Conservation (phyloP, 2,329 filamentous ascomycete species). For the Botrytis paeoniae region DNA sequence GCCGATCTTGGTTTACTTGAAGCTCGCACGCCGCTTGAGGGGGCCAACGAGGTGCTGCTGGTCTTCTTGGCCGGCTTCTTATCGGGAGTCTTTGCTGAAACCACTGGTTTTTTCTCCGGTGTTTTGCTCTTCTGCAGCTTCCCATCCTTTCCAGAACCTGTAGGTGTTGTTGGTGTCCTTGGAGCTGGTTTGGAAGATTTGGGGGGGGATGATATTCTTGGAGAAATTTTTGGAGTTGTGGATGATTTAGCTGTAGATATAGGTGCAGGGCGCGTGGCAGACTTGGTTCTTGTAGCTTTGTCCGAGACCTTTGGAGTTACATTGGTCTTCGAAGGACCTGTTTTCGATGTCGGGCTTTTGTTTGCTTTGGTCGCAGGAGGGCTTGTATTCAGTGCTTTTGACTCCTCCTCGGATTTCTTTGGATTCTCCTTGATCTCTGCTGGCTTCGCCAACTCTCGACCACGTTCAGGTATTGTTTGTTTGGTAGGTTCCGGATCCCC, state of each 20-base stretch:
- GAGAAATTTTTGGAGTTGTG: conserved; percentile 4
- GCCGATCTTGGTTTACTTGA: conserved; percentile 29
- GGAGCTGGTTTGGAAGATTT: conserved; percentile 25
- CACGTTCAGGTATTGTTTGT: conserved; percentile 19
- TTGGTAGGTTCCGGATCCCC: conserved; percentile 20
- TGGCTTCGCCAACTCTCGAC: conserved; percentile 15
- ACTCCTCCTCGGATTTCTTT: conserved; percentile 13
- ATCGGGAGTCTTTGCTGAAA: conserved; percentile 34
- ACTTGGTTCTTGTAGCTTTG: conserved; percentile 11
- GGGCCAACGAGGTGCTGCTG: conserved; percentile 25
- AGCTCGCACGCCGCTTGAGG: conserved; percentile 27
- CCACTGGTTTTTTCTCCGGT: conserved; percentile 28
- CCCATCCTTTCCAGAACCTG: neutral
- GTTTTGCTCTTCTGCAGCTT: conserved; percentile 24
- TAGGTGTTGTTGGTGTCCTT: conserved; percentile 18
- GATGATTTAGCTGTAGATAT: conserved; percentile 16
- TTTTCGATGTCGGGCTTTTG: conserved; percentile 8
- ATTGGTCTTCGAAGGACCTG: conserved; percentile 2
- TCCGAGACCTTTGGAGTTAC: neutral
- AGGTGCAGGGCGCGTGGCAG: conserved; percentile 7
- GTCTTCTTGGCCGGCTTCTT: conserved; percentile 26
- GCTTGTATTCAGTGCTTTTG: neutral
- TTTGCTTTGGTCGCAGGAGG: neutral
- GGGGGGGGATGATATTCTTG: conserved; percentile 20
- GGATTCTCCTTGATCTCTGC: conserved; percentile 24